Base-by-base conservation (phyloP, 1,284 basidiomycete species). In the Phlebopus sp. region DNA sequence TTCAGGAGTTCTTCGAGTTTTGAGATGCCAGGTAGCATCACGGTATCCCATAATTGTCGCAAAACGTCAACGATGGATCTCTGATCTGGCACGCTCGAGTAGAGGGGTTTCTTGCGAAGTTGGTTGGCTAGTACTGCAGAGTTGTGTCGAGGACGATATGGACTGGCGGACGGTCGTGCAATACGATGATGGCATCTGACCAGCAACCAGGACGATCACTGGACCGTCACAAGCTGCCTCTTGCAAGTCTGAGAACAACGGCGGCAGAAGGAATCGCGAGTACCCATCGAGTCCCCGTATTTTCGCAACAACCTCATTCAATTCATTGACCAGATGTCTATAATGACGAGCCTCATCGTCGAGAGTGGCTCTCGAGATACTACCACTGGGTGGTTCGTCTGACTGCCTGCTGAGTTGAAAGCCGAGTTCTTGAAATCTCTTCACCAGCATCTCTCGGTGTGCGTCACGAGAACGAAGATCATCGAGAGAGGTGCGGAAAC, bases 141-240 rank as follows among this genome's bases (percentile, higher is more conserved):
- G 42, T 43, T 1, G 19, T 17, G 8, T 15, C 2, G 7, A 43
- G 32, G 0, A 7, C 31, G 3, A 43, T 23, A 27, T 43, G 42
- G 5, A 43, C 25, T n/a, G 50, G 51, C 17, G 19, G 42, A 9
- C 38, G 32, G 27, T 44, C 38, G 13, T 43, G 17, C 17, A 40
- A 43, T 18, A 60, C 31, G 31, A 63, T 62, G 41, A 64, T 44
- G 3, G 53, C 59, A 52, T 63, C 30, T 37, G 21, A 41, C 49
- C 54, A 40, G 55, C 40, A 38, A 63, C 64, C 35, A 69, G 42
- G 21, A 66, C 35, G 21, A 69, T 59, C n/a, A 69, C 61, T 1
- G 68, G 66, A 1, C 68, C 66, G 30, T 62, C 58, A 5, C 37
- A 37, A 14, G 62, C 56, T 9, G 56, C 64, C 14, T 49, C 23